A percentile compares a stretch with the other conserved stretches of the same genome.
Conservation (phyloP, 2,329 filamentous ascomycete species). For the Ceratocystis cacaofunesta region DNA sequence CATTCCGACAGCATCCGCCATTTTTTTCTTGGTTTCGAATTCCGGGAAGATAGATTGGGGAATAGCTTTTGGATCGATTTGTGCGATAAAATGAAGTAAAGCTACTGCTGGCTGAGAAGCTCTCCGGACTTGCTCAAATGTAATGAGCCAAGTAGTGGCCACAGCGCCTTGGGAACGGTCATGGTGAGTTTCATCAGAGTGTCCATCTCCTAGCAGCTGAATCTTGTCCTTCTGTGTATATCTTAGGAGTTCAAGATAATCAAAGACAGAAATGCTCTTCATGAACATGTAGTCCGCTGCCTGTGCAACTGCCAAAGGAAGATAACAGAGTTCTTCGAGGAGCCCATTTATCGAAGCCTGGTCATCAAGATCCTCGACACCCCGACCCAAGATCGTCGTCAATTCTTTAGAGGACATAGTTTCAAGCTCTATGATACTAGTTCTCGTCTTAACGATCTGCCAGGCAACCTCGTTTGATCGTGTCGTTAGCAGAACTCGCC, state of each 20-base stretch:
- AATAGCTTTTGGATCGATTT: background rate
- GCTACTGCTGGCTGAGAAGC: background rate
- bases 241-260: background rate
- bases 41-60: background rate
- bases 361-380: background rate
- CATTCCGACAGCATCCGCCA: background rate
- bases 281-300: constrained; percentile 17
- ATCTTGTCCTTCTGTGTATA: background rate
- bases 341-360: background rate
- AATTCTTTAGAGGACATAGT: background rate
- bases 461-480: background rate
- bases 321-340: constrained; percentile 6
- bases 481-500: constrained; percentile 11
- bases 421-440: background rate
- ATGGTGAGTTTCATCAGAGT: background rate
- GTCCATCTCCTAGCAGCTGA: background rate
- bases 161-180: background rate
- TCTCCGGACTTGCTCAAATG: background rate
- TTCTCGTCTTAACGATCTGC: background rate
- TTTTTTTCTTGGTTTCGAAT: background rate
- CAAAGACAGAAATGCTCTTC: background rate
- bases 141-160: background rate
- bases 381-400: background rate
- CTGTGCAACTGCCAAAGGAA: constrained; percentile 18
- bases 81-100: background rate